phyloP scores from a whole-genome alignment of 2,329 filamentous ascomycete genomes.

The Fusarium sublunatum region DNA sequence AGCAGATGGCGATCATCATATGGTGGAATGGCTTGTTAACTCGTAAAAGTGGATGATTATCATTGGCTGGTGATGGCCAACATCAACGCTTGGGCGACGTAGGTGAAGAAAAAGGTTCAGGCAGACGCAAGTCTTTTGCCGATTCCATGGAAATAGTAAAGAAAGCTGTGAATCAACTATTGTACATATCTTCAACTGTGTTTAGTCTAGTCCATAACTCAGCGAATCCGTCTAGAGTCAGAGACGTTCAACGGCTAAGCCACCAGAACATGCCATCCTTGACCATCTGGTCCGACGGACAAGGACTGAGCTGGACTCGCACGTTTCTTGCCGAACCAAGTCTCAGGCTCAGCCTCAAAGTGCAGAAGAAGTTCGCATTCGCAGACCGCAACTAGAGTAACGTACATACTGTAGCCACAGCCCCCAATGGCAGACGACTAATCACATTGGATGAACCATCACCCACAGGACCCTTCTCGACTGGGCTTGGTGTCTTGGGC shows the following conservation, averaged over 20 bases:
- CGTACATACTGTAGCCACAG: slow-evolving; percentile 8
- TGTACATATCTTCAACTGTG: not conserved
- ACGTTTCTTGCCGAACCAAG: not conserved
- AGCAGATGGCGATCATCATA: slow-evolving; percentile 17
- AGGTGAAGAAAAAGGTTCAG: slow-evolving; percentile 4
- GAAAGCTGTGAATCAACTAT: not conserved
- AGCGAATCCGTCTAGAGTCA: slow-evolving; percentile 10
- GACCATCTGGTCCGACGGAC: not conserved
- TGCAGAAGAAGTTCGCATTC: slow-evolving; percentile 19
- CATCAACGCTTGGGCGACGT: slow-evolving; percentile 22
- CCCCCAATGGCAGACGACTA: slow-evolving; percentile 39
- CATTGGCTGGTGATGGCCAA: slow-evolving; percentile 33
- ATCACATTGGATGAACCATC: slow-evolving; percentile 7
- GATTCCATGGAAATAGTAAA: not conserved
- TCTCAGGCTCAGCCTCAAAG: slow-evolving; percentile 10
- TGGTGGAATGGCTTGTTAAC: slow-evolving; percentile 13
- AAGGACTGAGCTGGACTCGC: slow-evolving; percentile 8
- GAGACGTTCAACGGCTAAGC: slow-evolving; percentile 24
- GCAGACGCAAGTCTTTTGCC: slow-evolving; percentile 6
- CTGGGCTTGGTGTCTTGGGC: slow-evolving; percentile 1
- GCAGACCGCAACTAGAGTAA: not conserved
- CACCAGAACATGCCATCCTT: slow-evolving; percentile 8
- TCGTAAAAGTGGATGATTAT: slow-evolving; percentile 11
- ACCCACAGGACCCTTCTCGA: slow-evolving; percentile 3
- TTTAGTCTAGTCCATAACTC: slow-evolving; percentile 3